Evolutionary conservation across 2,329 filamentous ascomycete species (phyloP), one percentile per base, ranked within the genome.

Genomic region (Fusarium sp.): DNA sequence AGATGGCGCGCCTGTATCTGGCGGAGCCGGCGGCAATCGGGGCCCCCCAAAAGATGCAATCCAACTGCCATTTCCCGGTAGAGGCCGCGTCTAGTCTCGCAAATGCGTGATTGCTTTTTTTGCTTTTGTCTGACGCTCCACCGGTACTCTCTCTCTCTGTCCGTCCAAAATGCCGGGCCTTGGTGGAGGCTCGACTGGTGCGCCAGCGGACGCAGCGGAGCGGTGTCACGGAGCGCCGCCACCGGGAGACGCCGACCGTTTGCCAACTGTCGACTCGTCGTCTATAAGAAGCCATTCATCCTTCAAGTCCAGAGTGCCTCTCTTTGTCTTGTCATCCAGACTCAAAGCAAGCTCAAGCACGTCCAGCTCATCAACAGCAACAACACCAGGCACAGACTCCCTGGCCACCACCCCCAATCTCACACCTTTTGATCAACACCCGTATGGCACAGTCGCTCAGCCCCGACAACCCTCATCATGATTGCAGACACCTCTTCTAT

Each of bases 401-500:
- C 55, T 60, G 47, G 44, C 65, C 52, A 63, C 46, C 43, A 18
- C 27, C 36, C 4, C 12, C 15, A 5, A 34, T 11, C 16, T 40
- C 43, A 30, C 39, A 44, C n/a, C 31, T 28, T 47, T 62, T 36
- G 10, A 58, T 60, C 62, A 70, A 39, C 48, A 31, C 31, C 66
- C 73, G 73, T 70, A 76, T 77, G 75, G 73, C 63, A 77, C 64
- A 75, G 67, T 77, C 64, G 51, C 70, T 72, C 47, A 74, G 66
- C 43, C 63, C 66, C 55, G 62, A 75, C 56, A 73, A 65, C 83
- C 81, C 71, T 82, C 76, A 81, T 56, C 76, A 82, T 82, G 80
- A 81, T 80, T 76, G 70, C 71, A 73, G 83, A 84, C 75, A 83
- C 81, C 65, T 77, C 78, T 66, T 79, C 80, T 67, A 81, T 84